Evolutionary conservation across 2,329 filamentous ascomycete genomes (phyloP).

Genomic region (Paracorniculantispora psalliotae): DNA sequence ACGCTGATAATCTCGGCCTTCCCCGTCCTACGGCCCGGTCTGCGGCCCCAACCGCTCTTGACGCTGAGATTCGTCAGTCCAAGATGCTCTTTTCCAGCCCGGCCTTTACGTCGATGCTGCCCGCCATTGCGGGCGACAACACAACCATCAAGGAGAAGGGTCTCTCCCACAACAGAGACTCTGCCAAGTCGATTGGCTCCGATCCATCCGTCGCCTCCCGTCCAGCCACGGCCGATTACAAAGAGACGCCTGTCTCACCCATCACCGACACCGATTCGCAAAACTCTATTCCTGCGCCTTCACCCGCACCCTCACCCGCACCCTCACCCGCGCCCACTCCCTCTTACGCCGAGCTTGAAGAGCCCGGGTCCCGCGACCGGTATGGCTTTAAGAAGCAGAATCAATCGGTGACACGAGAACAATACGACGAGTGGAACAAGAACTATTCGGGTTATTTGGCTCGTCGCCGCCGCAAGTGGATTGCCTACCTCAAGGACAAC

Average conservation of each 20-base stretch:
- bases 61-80: constrained; percentile 35
- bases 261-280: constrained; percentile 14
- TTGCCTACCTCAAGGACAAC: constrained; percentile 68
- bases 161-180: constrained; percentile 12
- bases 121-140: constrained; percentile 27
- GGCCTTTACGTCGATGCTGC: constrained; percentile 35
- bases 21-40: constrained; percentile 14
- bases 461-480: constrained; percentile 77
- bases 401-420: constrained; percentile 67
- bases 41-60: constrained; percentile 26
- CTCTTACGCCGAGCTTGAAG: constrained; percentile 34
- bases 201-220: constrained; percentile 32
- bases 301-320: constrained; percentile 15
- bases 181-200: constrained; percentile 48
- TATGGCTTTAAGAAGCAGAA: constrained; percentile 91
- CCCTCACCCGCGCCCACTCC: constrained; percentile 14
- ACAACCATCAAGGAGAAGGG: constrained; percentile 16
- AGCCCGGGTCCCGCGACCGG: constrained; percentile 60
- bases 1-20: constrained; percentile 17
- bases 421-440: constrained; percentile 78
- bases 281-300: constrained; percentile 8
- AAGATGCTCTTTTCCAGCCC: constrained; percentile 36
- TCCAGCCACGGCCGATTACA: constrained; percentile 21
- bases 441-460: constrained; percentile 71
- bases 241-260: constrained; percentile 14